Evolutionary conservation across 768 basidiomycete species (phyloP), one percentile per base, ranked within the genome.

Genomic region (Cystobasidium ongulense): DNA sequence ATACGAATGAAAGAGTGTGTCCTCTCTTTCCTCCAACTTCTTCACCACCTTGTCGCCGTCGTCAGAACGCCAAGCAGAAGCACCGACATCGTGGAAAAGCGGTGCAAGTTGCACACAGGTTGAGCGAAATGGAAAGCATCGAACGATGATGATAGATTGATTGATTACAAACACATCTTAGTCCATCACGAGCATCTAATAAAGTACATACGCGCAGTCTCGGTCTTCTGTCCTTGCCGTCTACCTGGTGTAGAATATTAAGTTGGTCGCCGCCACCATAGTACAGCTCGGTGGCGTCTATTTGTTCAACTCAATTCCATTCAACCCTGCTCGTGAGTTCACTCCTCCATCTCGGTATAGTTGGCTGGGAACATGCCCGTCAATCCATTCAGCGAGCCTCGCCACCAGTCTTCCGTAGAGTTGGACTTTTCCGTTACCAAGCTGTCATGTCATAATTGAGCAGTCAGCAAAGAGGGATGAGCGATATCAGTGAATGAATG

Each of bases 371-470:
- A 59, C 33, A 59, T 46, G 8, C 68, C 68, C 21, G 52, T 29
- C 54, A 71, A 15, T 2, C 68, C 68, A 59, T 71, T 71, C 35
- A 71, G 23, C 23, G 33, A 29, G 21, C 68, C 68, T 2, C 23
- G 29, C 68, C 68, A 71, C 68, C 68, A 71, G 11, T 71, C 36
- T 17, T 71, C 68, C 25, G 63, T 41, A 38, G 63, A 64, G 33
- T 71, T 54, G 31, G 36, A 39, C 27, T 71, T 54, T 35, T 59
- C 57, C 25, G 57, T 59, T 27, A 59, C 57, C 29, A 59, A 10
- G 11, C 57, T 59, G 33, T 59, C 13, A 59, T 59, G n/a, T 31
- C 3, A 5, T 59, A 10, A 59, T 13, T 15, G 29, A 21, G 5
- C 4, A 31, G 29, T 27, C 29, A 35, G 27, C 15, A 23, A 23